Evolutionary conservation across 1,139 yeast genomes (phyloP).

Genomic region (Yamadazyma atmosphaerica): DNA sequence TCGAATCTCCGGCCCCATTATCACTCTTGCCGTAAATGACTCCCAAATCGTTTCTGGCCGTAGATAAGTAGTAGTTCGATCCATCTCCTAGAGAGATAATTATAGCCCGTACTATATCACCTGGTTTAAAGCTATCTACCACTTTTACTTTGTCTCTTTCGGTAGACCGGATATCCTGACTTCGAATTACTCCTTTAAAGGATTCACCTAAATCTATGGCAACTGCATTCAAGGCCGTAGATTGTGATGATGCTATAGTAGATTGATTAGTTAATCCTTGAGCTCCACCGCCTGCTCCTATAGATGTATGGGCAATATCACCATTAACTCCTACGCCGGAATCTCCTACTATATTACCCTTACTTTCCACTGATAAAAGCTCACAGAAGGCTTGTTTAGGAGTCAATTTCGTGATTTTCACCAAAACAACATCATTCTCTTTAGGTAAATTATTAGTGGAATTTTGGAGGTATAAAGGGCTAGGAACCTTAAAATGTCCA

Average conservation of each 20-base stretch:
- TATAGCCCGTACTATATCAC: conserved; percentile 83
- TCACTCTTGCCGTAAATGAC: conserved; percentile 81
- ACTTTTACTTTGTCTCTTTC: conserved; percentile 87
- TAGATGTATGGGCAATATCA: conserved; percentile 36
- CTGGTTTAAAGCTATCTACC: conserved; percentile 80
- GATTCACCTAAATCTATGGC: conserved; percentile 83
- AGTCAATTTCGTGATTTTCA: conserved; percentile 67
- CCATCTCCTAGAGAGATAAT: conserved; percentile 93
- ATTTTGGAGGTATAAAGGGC: conserved; percentile 8
- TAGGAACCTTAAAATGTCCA: no score
- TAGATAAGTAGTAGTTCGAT: conserved; percentile 80
- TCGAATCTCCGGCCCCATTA: conserved; percentile 70
- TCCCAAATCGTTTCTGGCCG: conserved; percentile 90
- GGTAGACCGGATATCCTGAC: conserved; percentile 87
- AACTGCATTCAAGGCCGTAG: conserved; percentile 33
- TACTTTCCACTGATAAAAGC: conserved; percentile 74
- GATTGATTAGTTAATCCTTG: conserved; percentile 40
- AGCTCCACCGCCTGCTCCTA: conserved; percentile 57
- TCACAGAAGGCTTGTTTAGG: conserved; percentile 78
- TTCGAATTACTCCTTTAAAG: conserved; percentile 83
- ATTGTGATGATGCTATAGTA: conserved; percentile 47
- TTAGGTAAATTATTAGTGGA: conserved; percentile 61
- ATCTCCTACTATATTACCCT: conserved; percentile 59
- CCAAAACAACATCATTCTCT: conserved; percentile 82
- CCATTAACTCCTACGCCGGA: conserved; percentile 71